Percentiles rank a stretch among this genome's conserved stretches.
Evolutionary conservation across 83 land plant genomes (phyloP).

Genomic region (Diphasiastrum complanatum): DNA sequence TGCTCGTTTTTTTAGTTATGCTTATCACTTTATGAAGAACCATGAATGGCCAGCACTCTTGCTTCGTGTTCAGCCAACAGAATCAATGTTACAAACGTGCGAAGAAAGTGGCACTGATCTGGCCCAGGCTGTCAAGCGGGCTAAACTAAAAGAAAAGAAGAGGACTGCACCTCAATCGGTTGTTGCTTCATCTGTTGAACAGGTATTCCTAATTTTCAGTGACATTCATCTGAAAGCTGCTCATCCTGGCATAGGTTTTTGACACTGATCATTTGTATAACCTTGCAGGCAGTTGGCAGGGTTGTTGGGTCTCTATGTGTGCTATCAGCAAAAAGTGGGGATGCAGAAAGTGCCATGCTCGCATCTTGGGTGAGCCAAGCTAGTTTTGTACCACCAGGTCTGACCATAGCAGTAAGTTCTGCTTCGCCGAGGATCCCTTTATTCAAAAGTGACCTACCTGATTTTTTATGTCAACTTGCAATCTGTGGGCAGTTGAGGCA

Average conservation of each 20-base stretch:
- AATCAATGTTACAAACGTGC: slow-evolving; percentile 37
- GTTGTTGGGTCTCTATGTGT: slow-evolving; percentile 50
- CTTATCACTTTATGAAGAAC: too few relatives aligned
- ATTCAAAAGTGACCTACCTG: too few relatives aligned
- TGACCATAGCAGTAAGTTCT: slow-evolving; percentile 44
- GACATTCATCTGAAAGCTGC: neutral
- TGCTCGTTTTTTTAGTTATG: too few relatives aligned
- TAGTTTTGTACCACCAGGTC: slow-evolving; percentile 46
- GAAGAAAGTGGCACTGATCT: slow-evolving; percentile 53
- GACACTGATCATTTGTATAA: neutral
- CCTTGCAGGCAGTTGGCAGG: slow-evolving; percentile 44
- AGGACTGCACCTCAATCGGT: slow-evolving; percentile 21
- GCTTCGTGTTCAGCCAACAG: slow-evolving; percentile 33
- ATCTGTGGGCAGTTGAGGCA: neutral
- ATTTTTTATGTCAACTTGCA: neutral
- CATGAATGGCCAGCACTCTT: too few relatives aligned
- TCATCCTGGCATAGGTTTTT: neutral
- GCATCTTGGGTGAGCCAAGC: slow-evolving; percentile 65
- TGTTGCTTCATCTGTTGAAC: slow-evolving; percentile 39
- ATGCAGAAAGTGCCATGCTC: slow-evolving; percentile 52
- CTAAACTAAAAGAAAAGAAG: slow-evolving; percentile 26
- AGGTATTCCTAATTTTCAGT: slow-evolving; percentile 21
- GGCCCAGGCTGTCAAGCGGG: slow-evolving; percentile 40
- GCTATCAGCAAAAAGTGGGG: slow-evolving; percentile 40
- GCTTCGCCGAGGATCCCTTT: too few relatives aligned